phyloP scores from a whole-genome alignment of 1,139 yeast species.

The Suhomyces bokatorum region DNA sequence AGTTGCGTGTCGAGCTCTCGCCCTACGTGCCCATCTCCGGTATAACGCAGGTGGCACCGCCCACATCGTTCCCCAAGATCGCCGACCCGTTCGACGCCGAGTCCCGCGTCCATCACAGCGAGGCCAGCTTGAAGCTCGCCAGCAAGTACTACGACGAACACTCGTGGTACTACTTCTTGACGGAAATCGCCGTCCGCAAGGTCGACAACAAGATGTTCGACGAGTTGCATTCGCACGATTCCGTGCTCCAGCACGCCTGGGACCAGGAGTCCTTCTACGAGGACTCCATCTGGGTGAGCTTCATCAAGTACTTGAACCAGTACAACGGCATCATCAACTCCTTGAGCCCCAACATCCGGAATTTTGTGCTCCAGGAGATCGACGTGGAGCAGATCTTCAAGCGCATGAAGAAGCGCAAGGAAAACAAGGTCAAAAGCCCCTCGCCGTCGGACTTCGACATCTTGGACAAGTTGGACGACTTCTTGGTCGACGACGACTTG shows the following conservation, averaged over 20 bases:
- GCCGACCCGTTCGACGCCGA: constrained; percentile 26
- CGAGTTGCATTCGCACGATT: constrained; percentile 33
- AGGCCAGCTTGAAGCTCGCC: constrained; percentile 31
- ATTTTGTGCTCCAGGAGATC: constrained; percentile 36
- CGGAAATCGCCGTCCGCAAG: constrained; percentile 51
- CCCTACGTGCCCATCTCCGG: constrained; percentile 47
- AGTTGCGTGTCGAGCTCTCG: constrained; percentile 44
- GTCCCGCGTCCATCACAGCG: constrained; percentile 24
- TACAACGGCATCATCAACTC: constrained; percentile 44
- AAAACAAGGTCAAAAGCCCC: constrained; percentile 15
- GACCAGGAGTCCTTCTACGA: constrained; percentile 28
- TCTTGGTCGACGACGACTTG: constrained; percentile 37
- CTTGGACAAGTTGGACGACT: constrained; percentile 32
- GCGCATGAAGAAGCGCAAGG: constrained; percentile 29
- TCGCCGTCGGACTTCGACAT: constrained; percentile 15
- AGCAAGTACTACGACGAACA: constrained; percentile 37
- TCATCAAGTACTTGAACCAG: constrained; percentile 39
- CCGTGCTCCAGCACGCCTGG: constrained; percentile 23
- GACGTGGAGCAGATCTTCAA: constrained; percentile 37
- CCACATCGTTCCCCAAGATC: constrained; percentile 42
- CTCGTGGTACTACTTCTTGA: constrained; percentile 49
- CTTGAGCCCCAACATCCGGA: constrained; percentile 35
- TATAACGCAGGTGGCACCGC: constrained; percentile 42
- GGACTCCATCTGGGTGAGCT: constrained; percentile 30
- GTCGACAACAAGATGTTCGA: constrained; percentile 47